Conservation (phyloP, 768 basidiomycete species). For the Suillus plorans region DNA sequence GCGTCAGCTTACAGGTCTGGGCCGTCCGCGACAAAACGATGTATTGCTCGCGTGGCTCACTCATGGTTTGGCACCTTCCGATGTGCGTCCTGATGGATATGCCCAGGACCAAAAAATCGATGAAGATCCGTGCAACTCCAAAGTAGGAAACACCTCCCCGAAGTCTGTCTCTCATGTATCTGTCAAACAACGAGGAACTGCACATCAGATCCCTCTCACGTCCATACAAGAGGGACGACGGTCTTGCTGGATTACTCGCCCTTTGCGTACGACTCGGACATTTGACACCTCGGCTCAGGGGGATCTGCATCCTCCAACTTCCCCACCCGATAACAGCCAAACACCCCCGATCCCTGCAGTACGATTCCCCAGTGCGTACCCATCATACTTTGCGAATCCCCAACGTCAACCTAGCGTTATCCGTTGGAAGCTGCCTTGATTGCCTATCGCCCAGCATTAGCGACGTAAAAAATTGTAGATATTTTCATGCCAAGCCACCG, state of each 20-base stretch:
- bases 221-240: background rate
- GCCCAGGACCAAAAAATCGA: background rate
- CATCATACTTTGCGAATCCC: conserved; percentile 6
- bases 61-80: background rate
- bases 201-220: background rate
- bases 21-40: conserved; percentile 2
- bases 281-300: background rate
- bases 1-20: background rate
- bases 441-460: background rate
- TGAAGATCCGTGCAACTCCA: too few species aligned
- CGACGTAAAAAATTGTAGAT: background rate
- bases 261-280: conserved; percentile 1
- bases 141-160: too few species aligned
- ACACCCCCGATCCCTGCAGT: background rate
- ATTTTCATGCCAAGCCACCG: background rate
- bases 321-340: background rate
- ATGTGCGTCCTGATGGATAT: background rate
- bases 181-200: background rate
- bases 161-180: background rate
- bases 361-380: background rate
- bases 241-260: conserved; percentile 9
- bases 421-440: conserved; percentile 5
- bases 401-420: conserved; percentile 7
- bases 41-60: conserved; percentile 3
- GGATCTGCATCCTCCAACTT: background rate